Evolutionary conservation across 441 rosid genomes (phyloP).

Genomic region (Arabidopsis lyrata): DNA sequence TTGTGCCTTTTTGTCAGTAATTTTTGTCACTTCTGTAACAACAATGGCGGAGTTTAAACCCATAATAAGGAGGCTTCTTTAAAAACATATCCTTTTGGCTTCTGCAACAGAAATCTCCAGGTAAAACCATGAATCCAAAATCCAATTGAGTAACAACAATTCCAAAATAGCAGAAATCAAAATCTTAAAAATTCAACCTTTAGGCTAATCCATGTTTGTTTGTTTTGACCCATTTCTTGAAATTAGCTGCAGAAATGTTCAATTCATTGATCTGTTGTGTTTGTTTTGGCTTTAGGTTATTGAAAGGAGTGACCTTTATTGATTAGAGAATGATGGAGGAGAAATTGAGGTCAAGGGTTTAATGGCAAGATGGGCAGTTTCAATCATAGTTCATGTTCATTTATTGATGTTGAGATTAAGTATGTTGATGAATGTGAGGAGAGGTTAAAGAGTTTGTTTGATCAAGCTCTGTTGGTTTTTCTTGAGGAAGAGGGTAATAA

Average conservation of each 20-base stretch:
- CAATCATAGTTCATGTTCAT: conserved; percentile 48
- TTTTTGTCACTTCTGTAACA: conserved; percentile 37
- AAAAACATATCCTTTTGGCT: conserved; percentile 8
- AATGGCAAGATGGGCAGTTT: conserved; percentile 69
- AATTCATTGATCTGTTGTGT: conserved; percentile 19
- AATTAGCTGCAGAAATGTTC: conserved; percentile 5
- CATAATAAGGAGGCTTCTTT: conserved; percentile 22
- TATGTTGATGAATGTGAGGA: conserved; percentile 45
- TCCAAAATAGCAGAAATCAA: conserved; percentile 7
- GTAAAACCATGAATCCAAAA: conserved; percentile 26
- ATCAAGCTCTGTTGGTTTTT: conserved; percentile 57
- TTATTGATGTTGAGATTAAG: conserved; percentile 36
- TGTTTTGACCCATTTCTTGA: conserved; percentile 19
- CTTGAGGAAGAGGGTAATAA: conserved; percentile 55
- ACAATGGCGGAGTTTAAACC: conserved; percentile 35
- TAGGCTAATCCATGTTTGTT: neutral
- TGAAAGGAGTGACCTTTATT: conserved; percentile 24
- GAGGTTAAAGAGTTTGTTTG: conserved; percentile 58
- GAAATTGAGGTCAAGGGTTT: conserved; percentile 33
- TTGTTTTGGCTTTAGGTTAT: neutral
- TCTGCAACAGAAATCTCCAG: conserved; percentile 29
- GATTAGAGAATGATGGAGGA: conserved; percentile 27
- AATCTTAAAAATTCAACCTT: conserved; percentile 12
- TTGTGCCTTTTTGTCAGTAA: conserved; percentile 20
- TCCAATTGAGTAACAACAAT: conserved; percentile 3